Evolutionary conservation across 129 eudicot genomes (phyloP).

Genomic region (Saposhnikovia divaricata): DNA sequence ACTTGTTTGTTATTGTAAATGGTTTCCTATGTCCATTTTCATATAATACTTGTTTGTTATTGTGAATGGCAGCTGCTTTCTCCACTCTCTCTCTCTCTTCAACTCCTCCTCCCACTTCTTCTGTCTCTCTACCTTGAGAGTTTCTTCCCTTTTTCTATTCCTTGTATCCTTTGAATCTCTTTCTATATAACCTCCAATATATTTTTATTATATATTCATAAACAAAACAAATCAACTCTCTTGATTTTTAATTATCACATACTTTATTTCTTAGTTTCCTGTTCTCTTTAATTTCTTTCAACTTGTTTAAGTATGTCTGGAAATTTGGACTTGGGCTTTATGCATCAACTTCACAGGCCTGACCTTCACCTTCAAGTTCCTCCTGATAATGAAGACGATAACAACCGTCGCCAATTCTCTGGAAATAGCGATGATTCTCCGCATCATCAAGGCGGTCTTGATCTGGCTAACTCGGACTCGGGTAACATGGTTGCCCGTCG

Average conservation of each 20-base stretch:
- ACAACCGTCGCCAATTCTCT: conserved; percentile 18
- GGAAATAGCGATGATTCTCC: conserved; percentile 20
- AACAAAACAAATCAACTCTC: background rate
- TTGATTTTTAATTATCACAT: conserved; percentile 5
- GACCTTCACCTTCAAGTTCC: conserved; percentile 66
- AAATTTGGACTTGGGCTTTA: conserved; percentile 52
- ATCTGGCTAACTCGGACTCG: conserved; percentile 24
- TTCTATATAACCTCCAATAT: no score
- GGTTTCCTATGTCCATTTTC: background rate
- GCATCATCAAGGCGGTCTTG: background rate
- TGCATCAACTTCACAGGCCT: conserved; percentile 55
- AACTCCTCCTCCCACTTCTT: background rate
- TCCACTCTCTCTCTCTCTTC: background rate
- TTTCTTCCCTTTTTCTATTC: conserved; percentile 1
- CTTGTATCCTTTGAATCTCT: background rate
- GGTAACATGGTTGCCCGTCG: conserved; percentile 42
- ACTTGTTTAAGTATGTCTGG: conserved; percentile 56
- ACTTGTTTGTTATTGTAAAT: background rate
- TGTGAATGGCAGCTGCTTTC: background rate
- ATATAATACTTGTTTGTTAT: background rate
- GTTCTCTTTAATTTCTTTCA: conserved; percentile 21
- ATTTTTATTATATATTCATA: background rate
- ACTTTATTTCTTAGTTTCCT: conserved; percentile 23
- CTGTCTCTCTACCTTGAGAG: background rate
- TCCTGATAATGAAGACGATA: conserved; percentile 38